phyloP scores from a whole-genome alignment of 2,329 filamentous ascomycete species.

The Hypoxylon sp. region DNA sequence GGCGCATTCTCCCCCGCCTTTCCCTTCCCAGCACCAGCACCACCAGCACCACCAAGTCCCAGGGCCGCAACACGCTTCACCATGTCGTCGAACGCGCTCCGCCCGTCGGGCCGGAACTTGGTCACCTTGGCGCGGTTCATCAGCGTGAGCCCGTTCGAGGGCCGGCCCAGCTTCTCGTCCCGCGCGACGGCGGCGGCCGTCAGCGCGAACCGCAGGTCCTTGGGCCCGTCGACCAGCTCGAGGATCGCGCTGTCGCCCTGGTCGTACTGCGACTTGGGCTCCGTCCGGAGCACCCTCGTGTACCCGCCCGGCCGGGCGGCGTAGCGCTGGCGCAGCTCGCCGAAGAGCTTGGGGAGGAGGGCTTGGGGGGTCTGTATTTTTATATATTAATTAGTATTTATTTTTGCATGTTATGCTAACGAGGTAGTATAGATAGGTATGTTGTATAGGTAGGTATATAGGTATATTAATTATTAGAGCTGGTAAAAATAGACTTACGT shows the following conservation, averaged over 20 bases:
- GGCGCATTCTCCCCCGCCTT: too few species aligned
- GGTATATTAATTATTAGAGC: too few species aligned
- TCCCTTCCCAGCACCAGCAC: too few species aligned
- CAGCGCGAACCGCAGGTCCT: slow-evolving; percentile 93
- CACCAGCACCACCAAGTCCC: slow-evolving; percentile 44
- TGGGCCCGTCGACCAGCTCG: slow-evolving; percentile 92
- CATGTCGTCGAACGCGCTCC: slow-evolving; percentile 72
- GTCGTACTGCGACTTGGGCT: slow-evolving; percentile 83
- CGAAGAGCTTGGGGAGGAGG: slow-evolving; percentile 87
- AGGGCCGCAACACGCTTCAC: slow-evolving; percentile 55
- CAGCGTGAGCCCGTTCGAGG: slow-evolving; percentile 74
- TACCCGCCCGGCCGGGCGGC: slow-evolving; percentile 84
- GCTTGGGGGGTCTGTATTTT: slow-evolving; percentile 68
- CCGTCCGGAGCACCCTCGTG: slow-evolving; percentile 91
- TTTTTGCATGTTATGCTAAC: background rate
- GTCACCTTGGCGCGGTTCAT: slow-evolving; percentile 88
- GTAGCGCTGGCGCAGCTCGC: slow-evolving; percentile 82
- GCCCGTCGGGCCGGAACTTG: slow-evolving; percentile 72
- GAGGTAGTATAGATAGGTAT: too few species aligned
- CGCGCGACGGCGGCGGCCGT: slow-evolving; percentile 85
- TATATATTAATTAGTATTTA: background rate
- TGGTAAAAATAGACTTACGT: slow-evolving; percentile 69
- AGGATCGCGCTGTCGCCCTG: slow-evolving; percentile 91
- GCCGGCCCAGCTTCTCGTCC: slow-evolving; percentile 62
- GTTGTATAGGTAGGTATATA: background rate